phyloP scores from a whole-genome alignment of 768 basidiomycete genomes.

The Lactarius pseudohatsudake region DNA sequence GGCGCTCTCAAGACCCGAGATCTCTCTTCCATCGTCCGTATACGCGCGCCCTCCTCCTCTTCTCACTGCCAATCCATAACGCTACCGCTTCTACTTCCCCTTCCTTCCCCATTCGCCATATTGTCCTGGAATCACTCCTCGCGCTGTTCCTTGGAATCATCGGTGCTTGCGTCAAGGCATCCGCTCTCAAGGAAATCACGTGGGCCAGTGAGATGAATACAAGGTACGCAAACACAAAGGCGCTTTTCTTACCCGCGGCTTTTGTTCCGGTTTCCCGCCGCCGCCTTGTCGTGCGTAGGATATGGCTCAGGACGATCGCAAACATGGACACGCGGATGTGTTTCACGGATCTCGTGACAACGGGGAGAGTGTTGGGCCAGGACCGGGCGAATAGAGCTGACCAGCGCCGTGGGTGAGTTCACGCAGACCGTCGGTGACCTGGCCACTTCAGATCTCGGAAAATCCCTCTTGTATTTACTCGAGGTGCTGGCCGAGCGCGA shows the following conservation, averaged over 20 bases:
- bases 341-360: constrained; percentile 27
- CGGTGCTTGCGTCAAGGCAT: constrained; percentile 69
- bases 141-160: constrained; percentile 69
- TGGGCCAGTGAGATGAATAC: constrained; percentile 90
- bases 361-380: constrained; percentile 23
- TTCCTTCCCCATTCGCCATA: constrained; percentile 41
- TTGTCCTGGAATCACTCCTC: constrained; percentile 62
- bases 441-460: constrained; percentile 71
- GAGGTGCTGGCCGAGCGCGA: constrained; percentile 72
- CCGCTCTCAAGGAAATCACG: constrained; percentile 73
- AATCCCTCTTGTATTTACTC: constrained; percentile 68
- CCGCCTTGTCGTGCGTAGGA: constrained; percentile 3
- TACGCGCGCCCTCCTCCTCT: constrained; percentile 26
- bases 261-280: neutral
- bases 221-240: constrained; percentile 48
- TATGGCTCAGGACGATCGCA: constrained; percentile 22
- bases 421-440: constrained; percentile 68
- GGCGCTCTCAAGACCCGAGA: constrained; percentile 69
- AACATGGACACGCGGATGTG: constrained; percentile 29
- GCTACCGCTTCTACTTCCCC: neutral
- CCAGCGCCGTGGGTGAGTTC: constrained; percentile 74
- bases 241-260: neutral
- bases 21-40: constrained; percentile 60
- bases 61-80: neutral
- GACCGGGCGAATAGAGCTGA: constrained; percentile 52